Evolutionary conservation across 352 stramenopile species (phyloP), one percentile per base, ranked within the genome.

Genomic region (Saprolegnia parasitica): DNA sequence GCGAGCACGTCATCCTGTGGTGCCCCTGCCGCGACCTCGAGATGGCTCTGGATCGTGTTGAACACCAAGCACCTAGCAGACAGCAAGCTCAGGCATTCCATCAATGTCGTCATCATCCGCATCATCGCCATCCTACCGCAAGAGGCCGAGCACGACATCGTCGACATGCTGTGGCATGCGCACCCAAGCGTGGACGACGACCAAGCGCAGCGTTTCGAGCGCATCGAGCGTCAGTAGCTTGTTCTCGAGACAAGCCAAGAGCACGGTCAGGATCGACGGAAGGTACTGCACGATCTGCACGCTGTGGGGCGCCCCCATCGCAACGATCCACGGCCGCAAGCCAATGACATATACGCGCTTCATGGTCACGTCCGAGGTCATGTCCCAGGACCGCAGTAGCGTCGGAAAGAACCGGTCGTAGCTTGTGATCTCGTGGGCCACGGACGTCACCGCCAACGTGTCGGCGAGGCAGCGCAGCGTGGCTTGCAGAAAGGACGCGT

Each of bases 191-290:
- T 74, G 70, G 10, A 86, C 20, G 5, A 95, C 65, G 5, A 81
- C 83, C 37, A 72, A 49, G 0, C 77, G 80, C 35, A 95, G 66
- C 0, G 83, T 80, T 72, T 89, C 67, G 16, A 95, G 76, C 16
- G 82, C 84, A 54, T 87, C 78, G 5, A 81, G 29, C 6, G 87
- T 49, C 21, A 95, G 46, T 0, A 54, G 24, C 5, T 76, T 74
- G 50, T 89, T 81, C 47, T 93, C 87, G 49, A 92, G 85, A 0
- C 80, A 81, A 2, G 81, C 83, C 20, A 87, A 23, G 23, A 91
- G 54, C 21, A 93, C 84, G 58, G 91, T 91, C 65, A 93, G 73
- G 42, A 95, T 71, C 21, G 87, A 81, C 67, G 93, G 87, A 24
- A 95, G 58, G 65, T 90, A 95, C 32, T 79, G 80, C 55, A 93